phyloP scores from a whole-genome alignment of 192 early-diverging fungal genomes.

The Backusella westeae region DNA sequence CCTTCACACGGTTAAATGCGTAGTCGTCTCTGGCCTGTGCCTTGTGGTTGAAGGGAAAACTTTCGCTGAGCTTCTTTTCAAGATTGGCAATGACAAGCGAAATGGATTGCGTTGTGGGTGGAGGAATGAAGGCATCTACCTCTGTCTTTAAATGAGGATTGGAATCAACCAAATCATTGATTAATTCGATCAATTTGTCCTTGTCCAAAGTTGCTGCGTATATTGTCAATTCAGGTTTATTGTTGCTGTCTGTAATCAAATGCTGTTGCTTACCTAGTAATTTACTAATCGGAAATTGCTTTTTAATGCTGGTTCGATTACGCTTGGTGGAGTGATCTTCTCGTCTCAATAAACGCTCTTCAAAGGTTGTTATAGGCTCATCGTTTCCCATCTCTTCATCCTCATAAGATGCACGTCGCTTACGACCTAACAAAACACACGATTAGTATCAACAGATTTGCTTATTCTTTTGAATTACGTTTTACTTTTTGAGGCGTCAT shows the following conservation, averaged over 20 bases:
- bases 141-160: conserved; percentile 71
- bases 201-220: conserved; percentile 58
- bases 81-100: conserved; percentile 59
- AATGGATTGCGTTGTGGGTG: conserved; percentile 61
- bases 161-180: conserved; percentile 67
- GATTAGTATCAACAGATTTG: neutral
- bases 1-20: conserved; percentile 79
- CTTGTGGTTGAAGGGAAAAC: conserved; percentile 82
- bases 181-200: conserved; percentile 69
- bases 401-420: conserved; percentile 33
- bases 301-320: conserved; percentile 36
- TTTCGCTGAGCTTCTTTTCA: conserved; percentile 67
- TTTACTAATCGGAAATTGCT: conserved; percentile 26
- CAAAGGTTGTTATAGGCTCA: neutral
- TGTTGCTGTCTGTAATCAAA: neutral
- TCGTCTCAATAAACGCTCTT: neutral
- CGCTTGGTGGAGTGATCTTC: conserved; percentile 21
- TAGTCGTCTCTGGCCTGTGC: conserved; percentile 80
- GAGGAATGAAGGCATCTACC: conserved; percentile 74
- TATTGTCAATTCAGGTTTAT: neutral
- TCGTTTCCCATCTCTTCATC: conserved; percentile 24
- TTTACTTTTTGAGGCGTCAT: conserved; percentile 8
- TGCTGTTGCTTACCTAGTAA: conserved; percentile 26
- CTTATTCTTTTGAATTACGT: too few species aligned
- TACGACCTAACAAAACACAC: conserved; percentile 17